Evolutionary conservation across 2,329 filamentous ascomycete genomes (phyloP).

Genomic region (Ophioceras dolichostomum): DNA sequence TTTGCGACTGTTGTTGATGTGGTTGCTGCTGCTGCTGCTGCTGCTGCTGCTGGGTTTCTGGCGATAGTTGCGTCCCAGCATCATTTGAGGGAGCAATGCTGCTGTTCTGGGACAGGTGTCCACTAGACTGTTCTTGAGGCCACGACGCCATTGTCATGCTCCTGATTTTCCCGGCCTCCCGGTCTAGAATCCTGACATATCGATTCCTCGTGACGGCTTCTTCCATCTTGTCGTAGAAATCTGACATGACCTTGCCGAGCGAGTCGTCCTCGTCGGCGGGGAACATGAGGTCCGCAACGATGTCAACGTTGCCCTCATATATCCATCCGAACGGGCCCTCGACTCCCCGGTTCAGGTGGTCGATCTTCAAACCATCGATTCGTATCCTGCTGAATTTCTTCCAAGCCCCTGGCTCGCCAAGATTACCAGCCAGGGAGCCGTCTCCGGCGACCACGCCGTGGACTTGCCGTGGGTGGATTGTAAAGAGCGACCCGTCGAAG

Average conservation of each 20-base stretch:
- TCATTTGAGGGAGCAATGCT: too few relatives aligned
- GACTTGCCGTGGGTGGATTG: slow-evolving; percentile 86
- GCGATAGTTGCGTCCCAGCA: too few relatives aligned
- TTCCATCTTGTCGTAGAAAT: slow-evolving; percentile 93
- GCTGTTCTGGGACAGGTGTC: too few relatives aligned
- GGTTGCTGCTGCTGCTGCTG: too few relatives aligned
- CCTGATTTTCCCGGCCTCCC: slow-evolving; percentile 14
- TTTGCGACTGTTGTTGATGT: too few relatives aligned
- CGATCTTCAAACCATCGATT: slow-evolving; percentile 88
- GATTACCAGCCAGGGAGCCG: too few relatives aligned
- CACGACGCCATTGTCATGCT: background rate
- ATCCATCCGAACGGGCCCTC: slow-evolving; percentile 97
- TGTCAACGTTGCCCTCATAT: slow-evolving; percentile 91
- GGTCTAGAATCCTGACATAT: slow-evolving; percentile 46
- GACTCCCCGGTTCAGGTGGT: slow-evolving; percentile 88
- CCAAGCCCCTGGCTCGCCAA: slow-evolving; percentile 63
- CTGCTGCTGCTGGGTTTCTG: background rate
- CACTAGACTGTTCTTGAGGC: too few relatives aligned
- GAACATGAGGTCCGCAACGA: slow-evolving; percentile 91
- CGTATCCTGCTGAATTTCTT: slow-evolving; percentile 91
- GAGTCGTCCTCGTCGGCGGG: slow-evolving; percentile 79
- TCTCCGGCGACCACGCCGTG: slow-evolving; percentile 59
- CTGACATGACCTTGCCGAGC: slow-evolving; percentile 87
- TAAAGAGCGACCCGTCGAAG: slow-evolving; percentile 91
- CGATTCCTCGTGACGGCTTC: slow-evolving; percentile 76